Evolutionary conservation across 164 flowering plant species (phyloP), one percentile per base, ranked within the genome.

Genomic region (Vitis labrusca): DNA sequence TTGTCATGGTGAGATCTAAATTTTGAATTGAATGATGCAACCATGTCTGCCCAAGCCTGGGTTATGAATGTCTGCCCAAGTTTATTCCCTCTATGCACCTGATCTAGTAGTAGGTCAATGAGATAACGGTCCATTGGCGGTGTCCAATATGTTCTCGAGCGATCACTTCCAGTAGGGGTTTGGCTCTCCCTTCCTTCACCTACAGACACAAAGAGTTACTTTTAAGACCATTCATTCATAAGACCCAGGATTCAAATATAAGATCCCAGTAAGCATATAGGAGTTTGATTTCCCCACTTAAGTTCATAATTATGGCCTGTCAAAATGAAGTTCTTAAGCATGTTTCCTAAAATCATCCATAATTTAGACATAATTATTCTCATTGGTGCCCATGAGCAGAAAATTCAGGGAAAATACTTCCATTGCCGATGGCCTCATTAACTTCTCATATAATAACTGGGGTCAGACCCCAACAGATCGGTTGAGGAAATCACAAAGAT

Each of bases 61-160:
- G 60, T 77, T 63, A 81, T 78, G 76, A 85, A 85, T 58, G 85
- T 81, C 69, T 78, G 85, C 11, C 85, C 86, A n/a, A 76, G 60
- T 72, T 76, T 83, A 69, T 85, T 83, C 54, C 89, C 89, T 70
- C 66, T 81, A 59, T 78, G 73, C 60, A 80, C 83, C 76, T 83
- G 86, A 10, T 81, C 85, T 7, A 85, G 73, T 64, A 85, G 65
- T 70, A 85, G 73, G 59, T 85, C 85, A 67, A 85, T 73, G 57
- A 83, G 77, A 72, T 68, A 75, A 66, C 79, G 81, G 71, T 85
- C 89, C 89, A 85, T 85, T 58, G 85, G 85, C 16, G 89, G 89
- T 8, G 86, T 83, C 89, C 89, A 85, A 73, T 76, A 81, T 74
- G 89, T 83, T 69, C 89, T 78, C 16, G 81, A 77, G 19, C 86